Base-by-base conservation (phyloP, 208 protist species). In the Trypanosoma avium region DNA sequence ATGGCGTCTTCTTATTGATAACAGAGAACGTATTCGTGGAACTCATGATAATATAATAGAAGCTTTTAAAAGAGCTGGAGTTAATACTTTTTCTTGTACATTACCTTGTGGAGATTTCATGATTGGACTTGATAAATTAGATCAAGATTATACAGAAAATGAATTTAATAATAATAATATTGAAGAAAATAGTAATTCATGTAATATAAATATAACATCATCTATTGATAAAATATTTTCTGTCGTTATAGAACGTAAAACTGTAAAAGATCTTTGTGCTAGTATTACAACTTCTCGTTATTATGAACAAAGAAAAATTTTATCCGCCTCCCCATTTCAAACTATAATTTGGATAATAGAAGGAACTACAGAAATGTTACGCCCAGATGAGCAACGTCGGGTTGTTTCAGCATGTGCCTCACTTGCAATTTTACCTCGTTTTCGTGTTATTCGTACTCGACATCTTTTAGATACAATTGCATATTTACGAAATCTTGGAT, bases 191-290 rank as follows among this genome's bases (percentile, higher is more conserved):
- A 22, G 8, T 38, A 59, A 24, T 42, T 17, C n/a, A 22, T 17
- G 1, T 22, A 24, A 7, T 17, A 4, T 48, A 32, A 22, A 32
- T 13, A 32, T 22, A 49, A 24, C 17, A 27, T 26, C 21, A 29
- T 12, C 48, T 17, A 13, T 29, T 4, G 29, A 26, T 17, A 19
- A 21, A 33, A 33, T 88, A 7, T 82, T 78, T 53, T 73, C 82
- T 4, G 26, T 91, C 9, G 75, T 90, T 2, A 83, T 94, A 66
- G 88, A 94, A 76, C 82, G 88, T 45, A 94, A 94, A 67, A 94
- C 88, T 0, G 64, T 77, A 3, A 74, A 70, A 4, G 88, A 94
- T 50, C 74, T 94, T 38, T 78, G 86, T 45, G 79, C 79, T 27
- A 90, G 82, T 46, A 82, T 91, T 42, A 78, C 86, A 22, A 66